Evolutionary conservation across 352 stramenopile genomes (phyloP), one percentile per base, ranked within the genome.

Genomic region (Plasmopara muralis): DNA sequence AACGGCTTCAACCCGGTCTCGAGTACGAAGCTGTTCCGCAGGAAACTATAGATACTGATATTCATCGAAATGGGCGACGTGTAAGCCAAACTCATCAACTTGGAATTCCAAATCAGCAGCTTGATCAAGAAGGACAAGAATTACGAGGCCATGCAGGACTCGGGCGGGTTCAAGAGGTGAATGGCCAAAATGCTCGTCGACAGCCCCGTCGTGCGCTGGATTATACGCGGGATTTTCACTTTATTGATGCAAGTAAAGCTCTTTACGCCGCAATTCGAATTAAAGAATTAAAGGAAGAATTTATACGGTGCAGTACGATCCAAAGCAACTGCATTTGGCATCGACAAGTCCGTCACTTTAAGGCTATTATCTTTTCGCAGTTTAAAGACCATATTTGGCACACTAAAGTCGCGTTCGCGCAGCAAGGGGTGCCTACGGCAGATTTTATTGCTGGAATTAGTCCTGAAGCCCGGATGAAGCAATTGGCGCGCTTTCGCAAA

Each of bases 1-100:
- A 97, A 60, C 51, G 61, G 34, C 64, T 96, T 31, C 86, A 96
- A 43, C 86, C 86, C 4, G 86, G 86, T 1, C 89, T 95, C 57
- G 76, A 91, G 30, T 89, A 88, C 55, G 52, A 72, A 53, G 63
- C 68, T 51, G 60, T 69, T 38, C 51, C 68, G 47, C 60, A 56
- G 33, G 49, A 55, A 18, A 42, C 42, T 6, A 39, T 62, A 14
- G 59, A 64, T n/a, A 50, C 51, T 9, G 29, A 55, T 28, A 50
- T 58, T 43, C 38, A 61, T 43, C 58, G 58, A 56, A 61, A 68
- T 43, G 53, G 55, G 39, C 47, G 58, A 6, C 53, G 49, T 25
- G 58, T 53, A 13, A 65, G 67, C 49, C 58, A 62, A 47, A 51
- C 62, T 41, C 63, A 71, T 35, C 63, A 68, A 33, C 43, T 64